These are phyloP conservation scores for Plectranthus barbatus DNA, from an alignment of 257 asterid genomes.

Conservation along the genomic window DNA sequence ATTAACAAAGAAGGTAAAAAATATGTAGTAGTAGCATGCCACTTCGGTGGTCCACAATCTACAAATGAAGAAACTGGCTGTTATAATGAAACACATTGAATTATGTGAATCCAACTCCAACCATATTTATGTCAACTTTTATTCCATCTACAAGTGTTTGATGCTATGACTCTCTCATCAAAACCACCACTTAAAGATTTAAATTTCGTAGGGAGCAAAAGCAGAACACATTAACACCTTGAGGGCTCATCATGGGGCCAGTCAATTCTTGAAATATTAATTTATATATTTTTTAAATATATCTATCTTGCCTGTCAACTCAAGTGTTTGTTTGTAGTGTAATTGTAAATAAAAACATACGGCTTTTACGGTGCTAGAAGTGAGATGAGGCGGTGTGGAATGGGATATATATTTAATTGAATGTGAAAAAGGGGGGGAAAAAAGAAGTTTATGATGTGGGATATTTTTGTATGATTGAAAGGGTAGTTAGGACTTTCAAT, in stretches of 20 bases:
- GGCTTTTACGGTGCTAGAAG: too few species aligned
- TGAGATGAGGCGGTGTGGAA: too few species aligned
- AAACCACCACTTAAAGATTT: constrained; percentile 21
- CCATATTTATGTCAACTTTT: background rate
- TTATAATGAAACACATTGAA: background rate
- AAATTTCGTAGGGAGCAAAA: constrained; percentile 10
- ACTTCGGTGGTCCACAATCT: background rate
- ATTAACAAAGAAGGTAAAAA: too few species aligned
- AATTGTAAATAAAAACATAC: too few species aligned
- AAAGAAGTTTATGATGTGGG: background rate
- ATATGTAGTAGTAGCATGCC: background rate
- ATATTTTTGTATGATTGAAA: constrained; percentile 5
- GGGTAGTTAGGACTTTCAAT: constrained; percentile 25
- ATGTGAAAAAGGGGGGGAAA: background rate
- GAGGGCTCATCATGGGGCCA: constrained; percentile 50
- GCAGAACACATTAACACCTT: constrained; percentile 45
- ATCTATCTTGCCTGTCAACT: constrained; percentile 8
- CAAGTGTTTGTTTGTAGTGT: background rate
- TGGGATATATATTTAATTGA: background rate
- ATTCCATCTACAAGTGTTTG: constrained; percentile 7
- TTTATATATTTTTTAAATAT: background rate
- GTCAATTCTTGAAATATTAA: constrained; percentile 11
- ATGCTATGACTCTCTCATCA: constrained; percentile 15
- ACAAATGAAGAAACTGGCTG: background rate
- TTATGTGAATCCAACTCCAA: constrained; percentile 8